A percentile compares a stretch with the other conserved stretches of the same genome.
Evolutionary conservation across 768 basidiomycete species (phyloP).

Genomic region (Tylopilus cervinicoccineus): DNA sequence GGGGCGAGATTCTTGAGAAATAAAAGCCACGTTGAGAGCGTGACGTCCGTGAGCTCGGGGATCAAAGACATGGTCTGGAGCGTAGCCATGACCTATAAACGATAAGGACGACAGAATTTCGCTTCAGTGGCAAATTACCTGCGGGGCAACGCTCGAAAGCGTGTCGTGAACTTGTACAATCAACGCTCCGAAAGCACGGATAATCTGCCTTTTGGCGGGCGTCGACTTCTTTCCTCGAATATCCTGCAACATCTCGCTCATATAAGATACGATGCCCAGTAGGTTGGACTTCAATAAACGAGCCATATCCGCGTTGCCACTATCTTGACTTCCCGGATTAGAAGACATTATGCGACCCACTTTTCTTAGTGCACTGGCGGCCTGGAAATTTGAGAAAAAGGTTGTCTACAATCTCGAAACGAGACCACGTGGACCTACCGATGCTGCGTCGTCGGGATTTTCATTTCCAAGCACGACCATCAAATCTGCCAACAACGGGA

Average conservation of each 20-base stretch:
- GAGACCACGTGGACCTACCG: constrained; percentile 34
- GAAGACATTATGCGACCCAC: constrained; percentile 34
- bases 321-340: constrained; percentile 25
- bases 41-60: constrained; percentile 70
- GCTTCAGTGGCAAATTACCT: constrained; percentile 48
- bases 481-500: constrained; percentile 69
- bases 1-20: constrained; percentile 69
- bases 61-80: constrained; percentile 85
- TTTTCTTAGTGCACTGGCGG: constrained; percentile 41
- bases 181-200: constrained; percentile 74
- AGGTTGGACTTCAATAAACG: constrained; percentile 70
- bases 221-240: constrained; percentile 72
- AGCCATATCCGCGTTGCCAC: constrained; percentile 40
- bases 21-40: constrained; percentile 72
- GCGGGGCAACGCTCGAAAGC: constrained; percentile 77
- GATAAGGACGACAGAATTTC: constrained; percentile 9
- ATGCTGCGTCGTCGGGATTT: constrained; percentile 39
- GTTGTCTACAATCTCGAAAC: constrained; percentile 33
- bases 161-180: constrained; percentile 65
- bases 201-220: constrained; percentile 66
- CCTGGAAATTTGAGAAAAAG: constrained; percentile 39
- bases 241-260: constrained; percentile 87
- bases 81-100: constrained; percentile 84
- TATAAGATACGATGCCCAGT: constrained; percentile 77
- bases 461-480: constrained; percentile 78